Evolutionary conservation across 176 grass and related monocot species (phyloP), one percentile per base, ranked within the genome.

Genomic region (Oryza nivara): DNA sequence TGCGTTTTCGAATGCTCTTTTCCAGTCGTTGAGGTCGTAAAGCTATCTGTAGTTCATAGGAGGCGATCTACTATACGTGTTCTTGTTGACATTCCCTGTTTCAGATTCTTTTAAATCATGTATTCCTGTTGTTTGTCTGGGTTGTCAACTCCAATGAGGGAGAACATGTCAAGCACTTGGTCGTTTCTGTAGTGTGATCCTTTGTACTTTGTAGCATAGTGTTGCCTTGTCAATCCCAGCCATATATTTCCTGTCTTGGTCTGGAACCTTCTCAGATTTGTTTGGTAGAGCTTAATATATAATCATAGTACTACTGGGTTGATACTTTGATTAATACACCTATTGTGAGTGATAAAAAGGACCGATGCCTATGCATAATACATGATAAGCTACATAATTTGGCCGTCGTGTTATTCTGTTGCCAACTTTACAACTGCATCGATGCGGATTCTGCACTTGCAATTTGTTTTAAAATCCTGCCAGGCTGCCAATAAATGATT

Each of bases 381-480:
- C 68, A 22, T 68, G 46, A 81, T 30, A 30, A 48, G 49, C 4
- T 43, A 19, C 32, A 68, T 75, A 56, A 87, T 76, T 81, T 79
- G 30, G 25, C 30, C 23, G 45, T 16, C 44, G 35, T 58, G 80
- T 82, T 82, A 76, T 85, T 87, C 45, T 25, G 3, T 6, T 54
- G 77, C 61, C 77, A 74, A 67, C 84, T 82, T 45, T 19, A 77
- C 78, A 73, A 73, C 72, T 46, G 51, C 40, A 65, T 52, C 10
- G 51, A 64, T 34, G 65, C 19, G 5, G 86, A 76, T 82, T 73
- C 65, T 76, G 73, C 72, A 30, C 48, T 48, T 48, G 72, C 86
- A 88, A 88, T 54, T 87, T 76, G 86, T 40, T 47, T 71, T 75
- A 11, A 54, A 68, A 82, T 76, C 9, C 13, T 11, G 85, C 61